Base-by-base conservation (phyloP, 306 rosid species). In the Pueraria montana region DNA sequence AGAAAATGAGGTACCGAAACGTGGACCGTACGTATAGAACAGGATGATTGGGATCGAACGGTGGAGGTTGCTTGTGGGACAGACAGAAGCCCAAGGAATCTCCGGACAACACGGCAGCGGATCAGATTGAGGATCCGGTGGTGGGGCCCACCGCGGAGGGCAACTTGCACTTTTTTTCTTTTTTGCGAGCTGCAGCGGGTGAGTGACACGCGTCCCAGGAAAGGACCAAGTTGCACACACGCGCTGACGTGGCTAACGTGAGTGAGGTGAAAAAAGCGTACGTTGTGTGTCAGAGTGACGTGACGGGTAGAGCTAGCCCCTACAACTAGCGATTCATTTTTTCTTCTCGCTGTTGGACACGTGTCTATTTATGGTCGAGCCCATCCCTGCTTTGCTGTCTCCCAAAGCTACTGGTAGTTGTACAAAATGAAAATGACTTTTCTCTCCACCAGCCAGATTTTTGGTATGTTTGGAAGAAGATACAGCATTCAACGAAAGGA, bases 121-220 rank as follows among this genome's bases (percentile, higher is more conserved):
- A 65, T 24, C 56, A 24, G 24, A 55, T 18, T 52, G 23, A 13
- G 84, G 43, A 82, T 84, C 84, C 18, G 36, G 11, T 10, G 2
- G 76, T 42, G 84, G 83, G 82, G 0, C 78, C 89, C 80, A 65
- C 21, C 0, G 1, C 0, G 0, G 20, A 13, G n/a, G 14, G 2
- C 88, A 81, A 85, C 21, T 71, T 81, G 85, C 81, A 23, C 11
- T 75, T 20, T 55, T 42, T 2, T 5, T 30, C 2, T 20, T 27
- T 6, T 1, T n/a, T 0, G 0, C 36, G 53, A 5, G 2, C 34
- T 30, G 7, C 34, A 11, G 27, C 13, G 76, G 84, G 65, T 9
- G 34, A 4, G 2, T 27, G 76, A 62, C 92, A 90, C 94, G 90
- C 27, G 90, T 85, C 76, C 1, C 6, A 0, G 0, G 24, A 17